These are phyloP conservation scores for Yamadazyma insecticola DNA, from an alignment of 805 yeast genomes.

Conservation along the genomic window DNA sequence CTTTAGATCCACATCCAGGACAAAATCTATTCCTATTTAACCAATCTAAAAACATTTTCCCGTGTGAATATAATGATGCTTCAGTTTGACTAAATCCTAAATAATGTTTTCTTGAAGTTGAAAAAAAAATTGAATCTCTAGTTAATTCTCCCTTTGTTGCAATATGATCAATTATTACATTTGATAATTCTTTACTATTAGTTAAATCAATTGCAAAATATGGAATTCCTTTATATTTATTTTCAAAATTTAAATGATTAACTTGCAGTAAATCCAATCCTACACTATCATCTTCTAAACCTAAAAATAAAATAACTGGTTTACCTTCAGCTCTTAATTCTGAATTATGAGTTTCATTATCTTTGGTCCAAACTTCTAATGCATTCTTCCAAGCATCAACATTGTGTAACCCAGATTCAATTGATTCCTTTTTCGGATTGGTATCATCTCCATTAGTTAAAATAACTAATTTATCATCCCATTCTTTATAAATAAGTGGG, in stretches of 20 bases:
- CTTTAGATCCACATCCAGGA: conserved; percentile 76
- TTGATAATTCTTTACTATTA: conserved; percentile 36
- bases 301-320: conserved; percentile 40
- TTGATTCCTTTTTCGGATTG: conserved; percentile 16
- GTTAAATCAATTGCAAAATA: conserved; percentile 59
- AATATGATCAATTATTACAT: conserved; percentile 23
- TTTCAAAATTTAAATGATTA: conserved; percentile 37
- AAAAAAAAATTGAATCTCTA: conserved; percentile 20
- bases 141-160: conserved; percentile 7
- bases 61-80: conserved; percentile 74
- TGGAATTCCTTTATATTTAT: conserved; percentile 57
- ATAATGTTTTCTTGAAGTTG: conserved; percentile 32
- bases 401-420: conserved; percentile 16
- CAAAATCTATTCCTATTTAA: conserved; percentile 66
- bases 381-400: conserved; percentile 14
- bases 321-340: conserved; percentile 35
- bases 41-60: conserved; percentile 85
- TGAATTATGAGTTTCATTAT: conserved; percentile 30
- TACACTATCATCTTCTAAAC: conserved; percentile 42
- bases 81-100: conserved; percentile 37
- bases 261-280: conserved; percentile 28
- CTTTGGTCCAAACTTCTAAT: conserved; percentile 22
- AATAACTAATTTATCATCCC: conserved; percentile 24
- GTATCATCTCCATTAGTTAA: conserved; percentile 32
- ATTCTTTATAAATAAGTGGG: conserved; percentile 29